Percentiles rank a stretch among this genome's conserved stretches.
Evolutionary conservation across 2,329 filamentous ascomycete species (phyloP).

Genomic region (Aphanocladium album): DNA sequence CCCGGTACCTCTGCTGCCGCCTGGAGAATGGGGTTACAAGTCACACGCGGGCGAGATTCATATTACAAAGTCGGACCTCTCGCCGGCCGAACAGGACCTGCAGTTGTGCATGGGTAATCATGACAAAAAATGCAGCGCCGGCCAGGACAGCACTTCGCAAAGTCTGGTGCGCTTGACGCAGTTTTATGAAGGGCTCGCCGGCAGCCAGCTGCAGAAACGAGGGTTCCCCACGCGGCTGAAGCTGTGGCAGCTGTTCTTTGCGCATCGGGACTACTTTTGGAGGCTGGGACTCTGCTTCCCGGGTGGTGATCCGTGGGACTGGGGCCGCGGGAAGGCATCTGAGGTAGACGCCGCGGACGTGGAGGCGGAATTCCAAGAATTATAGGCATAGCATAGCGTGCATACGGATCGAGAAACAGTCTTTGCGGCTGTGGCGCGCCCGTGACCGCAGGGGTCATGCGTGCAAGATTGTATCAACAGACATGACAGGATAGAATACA

Average conservation of each 20-base stretch:
- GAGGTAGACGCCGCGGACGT: conserved; percentile 19
- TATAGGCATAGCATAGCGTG: conserved; percentile 23
- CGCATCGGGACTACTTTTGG: conserved; percentile 97
- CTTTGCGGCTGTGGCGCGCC: conserved; percentile 3
- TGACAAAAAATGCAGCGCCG: conserved; percentile 68
- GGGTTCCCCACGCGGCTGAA: conserved; percentile 59
- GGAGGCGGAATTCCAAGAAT: conserved; percentile 32
- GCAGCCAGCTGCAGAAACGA: conserved; percentile 24
- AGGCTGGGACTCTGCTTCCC: conserved; percentile 84
- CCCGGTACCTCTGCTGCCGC: conserved; percentile 81
- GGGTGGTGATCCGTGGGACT: conserved; percentile 65
- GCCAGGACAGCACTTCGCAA: conserved; percentile 39
- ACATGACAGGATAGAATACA: neutral
- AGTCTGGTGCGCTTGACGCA: conserved; percentile 18
- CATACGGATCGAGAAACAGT: neutral
- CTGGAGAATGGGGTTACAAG: conserved; percentile 81
- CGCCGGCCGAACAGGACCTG: conserved; percentile 66
- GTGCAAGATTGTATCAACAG: conserved; percentile 4
- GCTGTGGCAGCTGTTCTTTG: conserved; percentile 90
- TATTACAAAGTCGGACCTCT: conserved; percentile 66
- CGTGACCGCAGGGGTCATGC: conserved; percentile 2
- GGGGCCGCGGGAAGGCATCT: conserved; percentile 46
- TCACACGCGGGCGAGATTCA: conserved; percentile 85
- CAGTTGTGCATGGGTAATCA: conserved; percentile 63
- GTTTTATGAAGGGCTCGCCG: conserved; percentile 18